Evolutionary conservation across 2,329 filamentous ascomycete genomes (phyloP), one percentile per base, ranked within the genome.

Genomic region (Aspergillus awamori): DNA sequence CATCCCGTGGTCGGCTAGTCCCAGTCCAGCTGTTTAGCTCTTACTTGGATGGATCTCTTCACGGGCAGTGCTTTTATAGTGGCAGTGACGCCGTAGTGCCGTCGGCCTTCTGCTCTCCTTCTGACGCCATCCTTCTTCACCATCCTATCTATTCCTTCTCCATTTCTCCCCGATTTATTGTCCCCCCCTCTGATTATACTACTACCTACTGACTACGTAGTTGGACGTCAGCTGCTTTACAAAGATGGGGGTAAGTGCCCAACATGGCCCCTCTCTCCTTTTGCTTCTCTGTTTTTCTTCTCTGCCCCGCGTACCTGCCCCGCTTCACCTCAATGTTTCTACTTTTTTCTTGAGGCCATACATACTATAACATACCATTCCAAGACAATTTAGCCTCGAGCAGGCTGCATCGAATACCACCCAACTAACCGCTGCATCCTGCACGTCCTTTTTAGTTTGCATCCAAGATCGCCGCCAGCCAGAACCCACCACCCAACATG

Each of bases 401-500:
- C n/a, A 36, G 33, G 33, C 33, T 36, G 11, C 11, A 36, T 36
- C 33, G 11, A 36, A 15, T 36, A 36, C 33, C 30, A 48, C 49
- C 63, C 30, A 48, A 53, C 63, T 64, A 61, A 63, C 55, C n/a
- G 30, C 60, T 59, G 60, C 63, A 62, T 43, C 15, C 57, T 64
- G 60, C 49, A 64, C 60, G 47, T 59, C 57, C 20, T 17, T 59
- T 2, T 26, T 63, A 77, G 75, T 77, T 77, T 65, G 74, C 75
- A 28, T 74, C 73, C 55, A 77, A 77, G 66, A 73, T 77, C 60
- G 78, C 79, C 54, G 74, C 73, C 52, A 68, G 70, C 58, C 76
- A 79, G 65, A 70, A 68, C 28, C 61, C 62, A 24, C 58, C 63
- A 28, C 8, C 53, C 53, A 66, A 53, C 28, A 60, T 65, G 58